Evolutionary conservation across 345 rosid genomes (phyloP), one percentile per base, ranked within the genome.

Genomic region (Leavenworthia alabamica): DNA sequence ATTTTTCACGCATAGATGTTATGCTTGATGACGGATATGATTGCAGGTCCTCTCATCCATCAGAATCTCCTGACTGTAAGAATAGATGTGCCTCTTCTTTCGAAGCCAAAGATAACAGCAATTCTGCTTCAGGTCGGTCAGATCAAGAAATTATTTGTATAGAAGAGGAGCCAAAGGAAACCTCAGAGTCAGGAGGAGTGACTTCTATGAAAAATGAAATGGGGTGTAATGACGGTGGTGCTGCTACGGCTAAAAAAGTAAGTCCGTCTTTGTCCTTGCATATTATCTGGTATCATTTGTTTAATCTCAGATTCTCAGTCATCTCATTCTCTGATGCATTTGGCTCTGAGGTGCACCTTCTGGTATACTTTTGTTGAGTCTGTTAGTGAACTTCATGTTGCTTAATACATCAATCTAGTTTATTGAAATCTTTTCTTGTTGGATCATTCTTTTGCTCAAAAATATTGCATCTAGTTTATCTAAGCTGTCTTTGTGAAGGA

Each of bases 1-100:
- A 90, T 56, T 84, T 86, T 67, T 84, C 94, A 65, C 42, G 66
- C 43, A 27, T 65, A 72, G 99, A 93, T 70, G 88, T 86, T 62
- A 69, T 84, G 73, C 61, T 85, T 58, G 79, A 85, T 44, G 86
- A 78, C 71, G 73, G 63, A 60, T 79, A 64, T 65, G 48, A 63
- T 14, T 70, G 69, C 43, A 78, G 56, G 20, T 43, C 76, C 49
- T 72, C 80, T 69, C 41, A 29, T 28, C 39, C 32, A 19, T 73
- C 85, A 70, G 79, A 81, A 68, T 65, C 28, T 44, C 68, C 71
- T 37, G 49, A 71, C 29, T 54, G 54, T 60, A 66, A 66, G 67
- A 61, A 51, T 56, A 78, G 29, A 54, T 52, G 59, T 50, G 77
- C 55, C 44, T 43, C 60, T 23, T 61, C 42, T 28, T 37, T 60